These are phyloP conservation scores for Saccharomyces hybrid DNA, from an alignment of 1,139 yeast genomes.

Conservation along the genomic window DNA sequence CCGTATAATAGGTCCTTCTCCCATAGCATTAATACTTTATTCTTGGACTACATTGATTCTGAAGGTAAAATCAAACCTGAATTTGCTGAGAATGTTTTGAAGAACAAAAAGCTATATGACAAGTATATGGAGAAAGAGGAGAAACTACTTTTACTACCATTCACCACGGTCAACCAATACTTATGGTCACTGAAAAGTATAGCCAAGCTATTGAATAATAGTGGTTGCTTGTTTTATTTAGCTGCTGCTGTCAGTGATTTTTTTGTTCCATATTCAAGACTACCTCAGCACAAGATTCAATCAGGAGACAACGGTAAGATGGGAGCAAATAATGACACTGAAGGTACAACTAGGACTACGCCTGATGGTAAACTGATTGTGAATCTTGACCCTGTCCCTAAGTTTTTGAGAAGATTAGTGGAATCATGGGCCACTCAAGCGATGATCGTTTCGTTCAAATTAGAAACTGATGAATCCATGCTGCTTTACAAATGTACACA, in stretches of 20 bases:
- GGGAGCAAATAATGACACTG: slow-evolving; percentile 4
- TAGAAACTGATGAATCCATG: slow-evolving; percentile 76
- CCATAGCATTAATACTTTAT: slow-evolving; percentile 68
- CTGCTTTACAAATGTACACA: slow-evolving; percentile 65
- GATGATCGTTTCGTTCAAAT: slow-evolving; percentile 88
- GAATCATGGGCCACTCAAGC: slow-evolving; percentile 94
- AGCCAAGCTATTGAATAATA: slow-evolving; percentile 49
- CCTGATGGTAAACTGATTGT: slow-evolving; percentile 63
- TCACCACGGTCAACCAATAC: slow-evolving; percentile 92
- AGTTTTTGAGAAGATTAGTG: slow-evolving; percentile 77
- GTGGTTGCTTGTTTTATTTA: slow-evolving; percentile 68
- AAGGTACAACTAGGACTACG: slow-evolving; percentile 17
- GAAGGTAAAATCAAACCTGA: slow-evolving; percentile 48
- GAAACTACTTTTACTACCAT: slow-evolving; percentile 61
- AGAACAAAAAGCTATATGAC: slow-evolving; percentile 58
- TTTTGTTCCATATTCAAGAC: slow-evolving; percentile 74
- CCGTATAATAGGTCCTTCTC: slow-evolving; percentile 88
- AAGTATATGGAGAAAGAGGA: slow-evolving; percentile 37
- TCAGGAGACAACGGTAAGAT: slow-evolving; percentile 45
- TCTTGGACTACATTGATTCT: slow-evolving; percentile 69
- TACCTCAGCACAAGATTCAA: slow-evolving; percentile 93
- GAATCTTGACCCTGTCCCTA: slow-evolving; percentile 91
- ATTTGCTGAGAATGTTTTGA: slow-evolving; percentile 54
- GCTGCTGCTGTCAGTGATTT: slow-evolving; percentile 99
- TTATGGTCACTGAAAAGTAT: slow-evolving; percentile 69